These are phyloP conservation scores for Globisporangium middletonii DNA, from an alignment of 352 stramenopile species.

Conservation along the genomic window DNA sequence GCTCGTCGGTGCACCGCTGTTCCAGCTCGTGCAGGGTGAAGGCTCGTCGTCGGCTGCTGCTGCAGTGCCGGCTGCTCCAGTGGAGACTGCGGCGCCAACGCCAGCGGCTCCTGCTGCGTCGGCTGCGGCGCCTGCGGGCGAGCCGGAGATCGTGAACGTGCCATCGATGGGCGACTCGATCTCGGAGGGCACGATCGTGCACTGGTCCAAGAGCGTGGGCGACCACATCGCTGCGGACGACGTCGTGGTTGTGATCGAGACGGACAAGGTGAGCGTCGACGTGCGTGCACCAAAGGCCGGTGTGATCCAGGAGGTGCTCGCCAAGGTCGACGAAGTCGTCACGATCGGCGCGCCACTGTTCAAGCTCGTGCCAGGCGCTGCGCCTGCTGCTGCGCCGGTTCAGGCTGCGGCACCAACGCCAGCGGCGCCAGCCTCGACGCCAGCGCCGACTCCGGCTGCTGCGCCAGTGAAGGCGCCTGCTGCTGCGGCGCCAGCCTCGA, in stretches of 20 bases:
- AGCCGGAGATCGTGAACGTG: constrained; percentile 64
- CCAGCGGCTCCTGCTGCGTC: neutral
- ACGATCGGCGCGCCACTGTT: constrained; percentile 92
- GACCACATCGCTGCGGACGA: constrained; percentile 93
- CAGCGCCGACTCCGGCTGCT: neutral
- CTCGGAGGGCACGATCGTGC: constrained; percentile 94
- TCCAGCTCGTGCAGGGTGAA: constrained; percentile 89
- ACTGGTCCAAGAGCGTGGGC: constrained; percentile 90
- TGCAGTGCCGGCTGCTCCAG: constrained; percentile 5
- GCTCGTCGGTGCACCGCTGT: constrained; percentile 94
- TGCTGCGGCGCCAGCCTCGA: constrained; percentile 1
- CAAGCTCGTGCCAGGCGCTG: constrained; percentile 78
- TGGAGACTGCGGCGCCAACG: neutral
- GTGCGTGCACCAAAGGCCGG: constrained; percentile 86
- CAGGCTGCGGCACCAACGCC: constrained; percentile 14
- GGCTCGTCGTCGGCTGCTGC: constrained; percentile 8
- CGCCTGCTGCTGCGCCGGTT: constrained; percentile 8
- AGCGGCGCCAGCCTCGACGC: constrained; percentile 13
- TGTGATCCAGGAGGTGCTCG: constrained; percentile 88
- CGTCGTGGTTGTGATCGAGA: constrained; percentile 96
- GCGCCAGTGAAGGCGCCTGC: neutral
- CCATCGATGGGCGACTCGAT: constrained; percentile 95
- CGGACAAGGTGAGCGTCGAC: constrained; percentile 93
- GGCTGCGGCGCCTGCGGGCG: constrained; percentile 12
- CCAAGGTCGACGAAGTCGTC: constrained; percentile 93